Evolutionary conservation across 371 early-diverging fungal genomes (phyloP).

Genomic region (Mucor lusitanicus): DNA sequence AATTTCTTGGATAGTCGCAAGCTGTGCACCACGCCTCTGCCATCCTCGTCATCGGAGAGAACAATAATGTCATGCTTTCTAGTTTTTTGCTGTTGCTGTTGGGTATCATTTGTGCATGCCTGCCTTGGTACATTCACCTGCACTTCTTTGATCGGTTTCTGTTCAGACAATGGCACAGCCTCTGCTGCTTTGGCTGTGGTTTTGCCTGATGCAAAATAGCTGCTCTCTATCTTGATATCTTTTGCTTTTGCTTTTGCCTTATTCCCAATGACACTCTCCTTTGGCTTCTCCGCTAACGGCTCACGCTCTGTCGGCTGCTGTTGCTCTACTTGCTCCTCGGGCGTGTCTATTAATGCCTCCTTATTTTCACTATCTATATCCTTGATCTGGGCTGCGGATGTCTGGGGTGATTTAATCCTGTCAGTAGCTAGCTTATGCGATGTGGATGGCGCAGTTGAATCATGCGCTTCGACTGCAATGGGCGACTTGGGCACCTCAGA

Average conservation of each 20-base stretch:
- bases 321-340: neutral
- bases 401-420: neutral
- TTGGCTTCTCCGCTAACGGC: neutral
- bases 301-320: neutral
- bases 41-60: constrained; percentile 18
- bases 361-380: neutral
- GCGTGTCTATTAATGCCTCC: neutral
- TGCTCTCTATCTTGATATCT: neutral
- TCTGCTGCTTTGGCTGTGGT: neutral
- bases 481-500: no score
- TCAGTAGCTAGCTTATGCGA: no score
- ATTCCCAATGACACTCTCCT: neutral
- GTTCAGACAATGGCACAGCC: neutral
- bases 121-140: neutral
- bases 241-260: neutral
- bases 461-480: neutral
- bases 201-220: neutral
- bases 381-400: neutral
- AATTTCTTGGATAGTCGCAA: constrained; percentile 16
- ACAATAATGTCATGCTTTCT: neutral
- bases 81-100: neutral
- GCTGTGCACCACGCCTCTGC: constrained; percentile 1
- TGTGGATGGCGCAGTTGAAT: no score
- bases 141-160: neutral
- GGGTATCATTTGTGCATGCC: neutral